Percentiles rank a stretch among this genome's conserved stretches.
Conservation (phyloP, 257 asterid species). For the Orobanche coerulescens region DNA sequence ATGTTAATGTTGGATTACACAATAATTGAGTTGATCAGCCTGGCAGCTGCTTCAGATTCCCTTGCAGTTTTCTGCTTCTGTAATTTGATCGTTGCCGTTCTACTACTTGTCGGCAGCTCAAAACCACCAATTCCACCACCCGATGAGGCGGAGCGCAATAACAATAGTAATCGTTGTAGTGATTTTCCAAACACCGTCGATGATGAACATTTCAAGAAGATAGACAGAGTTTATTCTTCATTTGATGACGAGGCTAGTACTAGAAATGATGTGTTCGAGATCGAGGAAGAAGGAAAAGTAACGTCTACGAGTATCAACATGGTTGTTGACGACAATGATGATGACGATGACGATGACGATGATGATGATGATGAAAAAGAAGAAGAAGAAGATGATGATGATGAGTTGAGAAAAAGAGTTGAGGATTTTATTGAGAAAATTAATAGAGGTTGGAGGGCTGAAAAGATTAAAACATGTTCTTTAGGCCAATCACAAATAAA, state of each 20-base stretch:
- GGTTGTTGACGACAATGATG: constrained; percentile 18
- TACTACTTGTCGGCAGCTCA: constrained; percentile 41
- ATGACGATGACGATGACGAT: constrained; percentile 15
- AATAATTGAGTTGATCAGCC: constrained; percentile 35
- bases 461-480: constrained; percentile 26
- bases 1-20: constrained; percentile 44
- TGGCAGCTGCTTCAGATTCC: constrained; percentile 54
- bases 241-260: background rate
- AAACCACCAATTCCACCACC: constrained; percentile 18
- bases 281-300: constrained; percentile 16
- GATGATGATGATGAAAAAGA: constrained; percentile 24
- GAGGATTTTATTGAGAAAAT: constrained; percentile 49
- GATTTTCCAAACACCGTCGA: background rate
- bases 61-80: constrained; percentile 54
- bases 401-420: constrained; percentile 44
- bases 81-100: constrained; percentile 55
- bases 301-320: constrained; percentile 22
- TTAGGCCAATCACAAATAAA: constrained; percentile 16
- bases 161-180: background rate
- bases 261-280: background rate
- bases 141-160: constrained; percentile 1
- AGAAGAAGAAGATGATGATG: constrained; percentile 24
- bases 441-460: constrained; percentile 47
- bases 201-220: background rate
- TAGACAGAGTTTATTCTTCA: background rate